Conservation (phyloP, 805 yeast genomes). For the Yamadazyma olivae region DNA sequence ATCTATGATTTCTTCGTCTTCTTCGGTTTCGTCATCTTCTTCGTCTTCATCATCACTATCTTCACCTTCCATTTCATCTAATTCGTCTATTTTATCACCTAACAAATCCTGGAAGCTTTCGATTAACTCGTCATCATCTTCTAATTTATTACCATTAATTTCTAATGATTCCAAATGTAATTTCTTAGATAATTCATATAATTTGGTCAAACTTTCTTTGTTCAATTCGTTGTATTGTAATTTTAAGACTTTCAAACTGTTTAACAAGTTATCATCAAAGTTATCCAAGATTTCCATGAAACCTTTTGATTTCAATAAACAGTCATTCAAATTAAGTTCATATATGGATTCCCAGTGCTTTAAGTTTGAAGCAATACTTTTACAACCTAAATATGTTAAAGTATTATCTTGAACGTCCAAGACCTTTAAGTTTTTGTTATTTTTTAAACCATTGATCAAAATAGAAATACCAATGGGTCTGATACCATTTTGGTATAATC, state of each 20-base stretch:
- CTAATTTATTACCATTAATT: constrained; percentile 89
- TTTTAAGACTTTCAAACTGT: constrained; percentile 5
- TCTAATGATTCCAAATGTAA: constrained; percentile 67
- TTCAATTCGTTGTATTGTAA: constrained; percentile 28
- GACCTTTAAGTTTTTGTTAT: constrained; percentile 57
- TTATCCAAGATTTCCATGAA: constrained; percentile 42
- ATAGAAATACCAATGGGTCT: constrained; percentile 88
- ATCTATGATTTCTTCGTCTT: constrained; percentile 41
- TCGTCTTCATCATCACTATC: constrained; percentile 68
- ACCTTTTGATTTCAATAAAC: constrained; percentile 80
- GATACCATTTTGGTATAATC: constrained; percentile 94
- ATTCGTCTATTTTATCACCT: constrained; percentile 76
- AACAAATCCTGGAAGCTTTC: constrained; percentile 61
- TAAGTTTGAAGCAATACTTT: constrained; percentile 43
- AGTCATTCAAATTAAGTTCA: constrained; percentile 87
- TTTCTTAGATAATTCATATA: constrained; percentile 50
- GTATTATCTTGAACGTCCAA: constrained; percentile 96
- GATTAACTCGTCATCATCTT: constrained; percentile 77
- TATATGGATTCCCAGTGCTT: constrained; percentile 60
- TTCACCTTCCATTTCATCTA: constrained; percentile 90
- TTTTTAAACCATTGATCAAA: constrained; percentile 60
- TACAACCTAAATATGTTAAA: constrained; percentile 71
- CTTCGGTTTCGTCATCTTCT: constrained; percentile 55
- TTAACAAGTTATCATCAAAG: not conserved
- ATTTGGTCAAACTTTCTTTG: constrained; percentile 55